Evolutionary conservation across 2,329 filamentous ascomycete species (phyloP).

Genomic region (Aspergillus cejpii): DNA sequence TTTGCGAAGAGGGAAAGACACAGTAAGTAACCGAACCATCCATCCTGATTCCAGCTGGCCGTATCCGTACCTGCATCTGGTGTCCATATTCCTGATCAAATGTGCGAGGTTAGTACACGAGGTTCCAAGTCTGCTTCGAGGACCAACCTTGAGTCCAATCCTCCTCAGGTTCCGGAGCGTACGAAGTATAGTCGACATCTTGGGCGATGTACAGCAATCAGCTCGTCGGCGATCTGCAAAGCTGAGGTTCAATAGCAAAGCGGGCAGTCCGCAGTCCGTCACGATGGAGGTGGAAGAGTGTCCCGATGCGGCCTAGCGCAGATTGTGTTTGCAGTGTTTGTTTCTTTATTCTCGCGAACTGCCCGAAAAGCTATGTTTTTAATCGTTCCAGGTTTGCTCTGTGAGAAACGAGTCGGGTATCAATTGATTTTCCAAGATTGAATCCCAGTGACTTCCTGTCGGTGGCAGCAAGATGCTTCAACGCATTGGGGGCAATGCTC

Average conservation of each 20-base stretch:
- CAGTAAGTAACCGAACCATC: constrained; percentile 18
- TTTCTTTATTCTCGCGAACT: constrained; percentile 8
- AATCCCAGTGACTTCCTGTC: not conserved
- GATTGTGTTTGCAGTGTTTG: constrained; percentile 34
- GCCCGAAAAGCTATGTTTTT: constrained; percentile 1
- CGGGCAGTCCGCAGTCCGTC: constrained; percentile 16
- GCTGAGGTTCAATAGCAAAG: constrained; percentile 11
- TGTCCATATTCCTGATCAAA: constrained; percentile 70
- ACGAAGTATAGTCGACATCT: constrained; percentile 86
- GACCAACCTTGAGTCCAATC: constrained; percentile 73
- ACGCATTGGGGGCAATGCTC: constrained; percentile 34
- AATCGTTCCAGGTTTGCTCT: not conserved
- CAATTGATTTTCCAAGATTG: not conserved
- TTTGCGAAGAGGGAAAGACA: constrained; percentile 1
- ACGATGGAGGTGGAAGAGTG: constrained; percentile 17
- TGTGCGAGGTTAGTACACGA: constrained; percentile 32
- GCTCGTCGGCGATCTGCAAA: constrained; percentile 7
- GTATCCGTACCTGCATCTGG: constrained; percentile 84
- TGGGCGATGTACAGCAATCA: constrained; percentile 30
- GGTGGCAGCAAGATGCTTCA: constrained; percentile 30
- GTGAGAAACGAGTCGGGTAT: not conserved
- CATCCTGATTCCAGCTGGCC: constrained; percentile 10
- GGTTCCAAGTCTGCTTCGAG: constrained; percentile 9
- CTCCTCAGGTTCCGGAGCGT: constrained; percentile 81
- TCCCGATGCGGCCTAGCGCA: constrained; percentile 23